These are phyloP conservation scores for Ophiostoma sp. DNA, from an alignment of 2,329 filamentous ascomycete genomes.

Conservation along the genomic window DNA sequence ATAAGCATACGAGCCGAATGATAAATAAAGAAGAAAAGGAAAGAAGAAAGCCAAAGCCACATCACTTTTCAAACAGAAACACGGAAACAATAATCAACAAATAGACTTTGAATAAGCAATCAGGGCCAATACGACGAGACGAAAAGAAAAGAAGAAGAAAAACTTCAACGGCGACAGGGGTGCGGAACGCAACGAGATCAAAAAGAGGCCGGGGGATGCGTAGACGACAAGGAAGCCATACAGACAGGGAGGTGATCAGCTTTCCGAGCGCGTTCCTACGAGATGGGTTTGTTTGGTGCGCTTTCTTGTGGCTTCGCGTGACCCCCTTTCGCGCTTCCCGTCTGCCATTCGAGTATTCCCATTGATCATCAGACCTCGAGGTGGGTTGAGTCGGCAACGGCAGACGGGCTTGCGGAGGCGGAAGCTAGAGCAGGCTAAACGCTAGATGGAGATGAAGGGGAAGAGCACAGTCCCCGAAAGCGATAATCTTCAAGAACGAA, in stretches of 20 bases:
- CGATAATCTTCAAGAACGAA: conserved; percentile 12
- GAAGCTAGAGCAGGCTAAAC: conserved; percentile 1
- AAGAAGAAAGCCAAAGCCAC: neutral
- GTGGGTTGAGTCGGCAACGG: neutral
- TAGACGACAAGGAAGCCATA: neutral
- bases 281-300: neutral
- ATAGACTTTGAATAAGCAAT: too few species aligned
- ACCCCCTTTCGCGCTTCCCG: neutral
- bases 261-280: neutral
- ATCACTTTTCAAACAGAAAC: neutral
- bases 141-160: conserved; percentile 1
- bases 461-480: neutral
- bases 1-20: too few species aligned
- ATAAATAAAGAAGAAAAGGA: neutral
- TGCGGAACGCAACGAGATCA: conserved; percentile 15
- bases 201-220: neutral
- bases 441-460: conserved; percentile 5
- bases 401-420: neutral
- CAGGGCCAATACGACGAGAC: neutral
- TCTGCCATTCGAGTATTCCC: neutral
- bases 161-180: conserved; percentile 11
- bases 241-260: neutral
- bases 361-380: neutral
- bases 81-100: neutral
- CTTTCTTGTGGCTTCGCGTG: neutral